Conservation (phyloP, 306 rosid genomes). For the Cucumis cinereus region DNA sequence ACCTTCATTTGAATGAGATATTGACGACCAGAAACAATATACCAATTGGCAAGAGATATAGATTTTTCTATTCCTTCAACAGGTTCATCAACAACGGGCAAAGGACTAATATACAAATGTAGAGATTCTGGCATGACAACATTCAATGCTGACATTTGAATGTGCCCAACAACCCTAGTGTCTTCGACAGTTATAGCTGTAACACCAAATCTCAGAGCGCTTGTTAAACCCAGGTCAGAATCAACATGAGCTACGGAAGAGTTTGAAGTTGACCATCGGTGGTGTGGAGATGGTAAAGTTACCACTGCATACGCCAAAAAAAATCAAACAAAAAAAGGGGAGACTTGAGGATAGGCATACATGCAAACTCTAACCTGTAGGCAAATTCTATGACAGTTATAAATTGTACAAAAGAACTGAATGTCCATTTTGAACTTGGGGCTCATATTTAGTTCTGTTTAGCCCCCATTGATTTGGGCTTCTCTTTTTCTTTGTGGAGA, state of each 20-base stretch:
- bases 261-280: slow-evolving; percentile 82
- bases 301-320: slow-evolving; percentile 42
- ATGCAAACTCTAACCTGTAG: slow-evolving; percentile 1
- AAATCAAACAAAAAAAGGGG: slow-evolving; percentile 1
- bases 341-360: slow-evolving; percentile 10
- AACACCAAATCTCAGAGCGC: slow-evolving; percentile 58
- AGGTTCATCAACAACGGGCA: slow-evolving; percentile 42
- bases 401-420: not conserved
- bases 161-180: slow-evolving; percentile 74
- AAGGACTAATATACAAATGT: slow-evolving; percentile 37
- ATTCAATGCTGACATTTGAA: slow-evolving; percentile 70
- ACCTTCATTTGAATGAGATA: slow-evolving; percentile 76
- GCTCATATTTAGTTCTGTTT: not conserved
- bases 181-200: slow-evolving; percentile 68
- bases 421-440: not conserved
- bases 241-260: slow-evolving; percentile 65
- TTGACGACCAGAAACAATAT: slow-evolving; percentile 62
- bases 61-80: slow-evolving; percentile 40
- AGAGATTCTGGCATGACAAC: slow-evolving; percentile 70
- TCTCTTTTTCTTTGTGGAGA: not conserved
- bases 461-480: not conserved
- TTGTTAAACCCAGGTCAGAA: slow-evolving; percentile 44
- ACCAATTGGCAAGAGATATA: slow-evolving; percentile 45
- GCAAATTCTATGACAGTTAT: not conserved
- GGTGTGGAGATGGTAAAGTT: slow-evolving; percentile 73